phyloP scores from a whole-genome alignment of 2,329 filamentous ascomycete genomes.

The Botrytis hyacinthi region DNA sequence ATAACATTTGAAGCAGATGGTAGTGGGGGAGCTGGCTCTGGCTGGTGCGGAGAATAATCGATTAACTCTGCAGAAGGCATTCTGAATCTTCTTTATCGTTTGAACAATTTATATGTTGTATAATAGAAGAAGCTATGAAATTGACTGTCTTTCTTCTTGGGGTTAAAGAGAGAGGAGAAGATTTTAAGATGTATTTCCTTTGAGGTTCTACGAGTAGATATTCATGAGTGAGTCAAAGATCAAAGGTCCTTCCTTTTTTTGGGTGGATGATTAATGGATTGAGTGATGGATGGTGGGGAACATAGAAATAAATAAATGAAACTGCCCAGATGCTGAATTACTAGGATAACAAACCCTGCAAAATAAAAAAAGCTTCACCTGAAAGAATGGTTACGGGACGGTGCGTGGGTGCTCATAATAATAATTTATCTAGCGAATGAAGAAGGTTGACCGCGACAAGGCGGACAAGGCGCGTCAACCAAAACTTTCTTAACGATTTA shows the following conservation, averaged over 20 bases:
- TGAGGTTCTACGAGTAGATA: neutral
- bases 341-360: constrained; percentile 6
- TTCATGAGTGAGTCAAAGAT: neutral
- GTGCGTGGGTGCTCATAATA: neutral
- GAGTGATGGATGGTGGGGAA: neutral
- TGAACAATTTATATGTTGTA: neutral
- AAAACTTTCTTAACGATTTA: neutral
- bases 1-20: constrained; percentile 84
- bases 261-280: neutral
- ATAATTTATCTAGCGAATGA: constrained; percentile 4
- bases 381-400: constrained; percentile 3
- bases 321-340: neutral
- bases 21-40: constrained; percentile 69
- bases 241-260: neutral
- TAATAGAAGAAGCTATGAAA: neutral
- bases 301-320: too few species aligned
- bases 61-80: constrained; percentile 52
- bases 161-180: neutral
- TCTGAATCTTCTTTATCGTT: constrained; percentile 10
- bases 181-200: neutral
- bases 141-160: neutral
- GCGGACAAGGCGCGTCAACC: constrained; percentile 29
- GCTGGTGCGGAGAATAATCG: constrained; percentile 87
- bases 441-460: constrained; percentile 12
- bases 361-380: constrained; percentile 15